Percentiles rank a stretch among this genome's conserved stretches.
phyloP scores from a whole-genome alignment of 345 rosid species.

The Salix purpurea region DNA sequence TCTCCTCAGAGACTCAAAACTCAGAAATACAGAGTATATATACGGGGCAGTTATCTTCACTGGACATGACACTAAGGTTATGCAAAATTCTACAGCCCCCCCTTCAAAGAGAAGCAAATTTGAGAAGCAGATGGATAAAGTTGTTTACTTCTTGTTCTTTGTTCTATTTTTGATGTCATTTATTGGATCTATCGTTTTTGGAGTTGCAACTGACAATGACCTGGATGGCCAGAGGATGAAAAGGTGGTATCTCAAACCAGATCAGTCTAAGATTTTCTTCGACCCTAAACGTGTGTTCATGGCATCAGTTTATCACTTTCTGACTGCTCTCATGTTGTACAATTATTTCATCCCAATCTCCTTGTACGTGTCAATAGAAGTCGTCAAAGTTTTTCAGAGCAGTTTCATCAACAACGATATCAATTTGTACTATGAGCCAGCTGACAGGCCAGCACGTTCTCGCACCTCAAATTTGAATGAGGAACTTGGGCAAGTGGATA shows the following conservation, averaged over 20 bases:
- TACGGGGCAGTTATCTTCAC: conserved; percentile 82
- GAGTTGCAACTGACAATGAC: conserved; percentile 55
- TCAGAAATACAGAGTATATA: conserved; percentile 73
- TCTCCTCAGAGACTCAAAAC: conserved; percentile 81
- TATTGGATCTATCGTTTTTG: conserved; percentile 72
- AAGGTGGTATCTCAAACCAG: conserved; percentile 87
- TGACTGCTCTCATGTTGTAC: conserved; percentile 66
- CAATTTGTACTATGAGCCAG: conserved; percentile 72
- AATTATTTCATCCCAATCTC: conserved; percentile 82
- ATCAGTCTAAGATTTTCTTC: conserved; percentile 46
- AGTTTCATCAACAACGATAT: conserved; percentile 79
- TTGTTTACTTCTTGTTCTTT: conserved; percentile 63
- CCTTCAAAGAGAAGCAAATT: conserved; percentile 90
- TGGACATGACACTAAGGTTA: conserved; percentile 88
- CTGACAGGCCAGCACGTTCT: conserved; percentile 82
- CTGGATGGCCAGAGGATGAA: conserved; percentile 54
- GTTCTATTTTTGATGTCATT: conserved; percentile 49
- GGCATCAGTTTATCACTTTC: conserved; percentile 63
- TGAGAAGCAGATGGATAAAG: conserved; percentile 75
- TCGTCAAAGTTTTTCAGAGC: conserved; percentile 83
- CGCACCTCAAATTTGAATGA: conserved; percentile 88
- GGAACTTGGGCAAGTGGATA: conserved; percentile 89
- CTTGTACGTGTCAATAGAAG: conserved; percentile 76
- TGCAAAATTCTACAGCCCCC: conserved; percentile 73
- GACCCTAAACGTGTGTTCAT: conserved; percentile 42